Percentiles rank a stretch among this genome's conserved stretches.
Conservation (phyloP, 73 alveolate genomes). For the Paraurostyla sp. region DNA sequence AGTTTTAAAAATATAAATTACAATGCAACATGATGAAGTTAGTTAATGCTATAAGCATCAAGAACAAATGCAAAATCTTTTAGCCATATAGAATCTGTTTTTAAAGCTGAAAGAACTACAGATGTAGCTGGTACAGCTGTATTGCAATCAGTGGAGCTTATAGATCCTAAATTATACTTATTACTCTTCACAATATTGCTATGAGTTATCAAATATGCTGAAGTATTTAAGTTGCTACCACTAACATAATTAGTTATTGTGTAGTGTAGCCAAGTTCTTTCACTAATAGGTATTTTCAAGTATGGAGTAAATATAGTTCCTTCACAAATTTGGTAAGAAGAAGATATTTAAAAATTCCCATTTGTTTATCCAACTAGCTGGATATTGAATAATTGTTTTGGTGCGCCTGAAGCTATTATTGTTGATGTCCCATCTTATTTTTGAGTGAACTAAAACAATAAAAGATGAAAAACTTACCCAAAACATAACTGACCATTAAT, state of each 20-base stretch:
- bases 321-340: too few relatives aligned
- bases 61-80: neutral
- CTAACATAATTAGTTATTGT: too few relatives aligned
- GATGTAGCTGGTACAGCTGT: neutral
- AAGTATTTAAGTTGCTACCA: too few relatives aligned
- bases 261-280: too few relatives aligned
- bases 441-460: neutral
- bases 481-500: neutral
- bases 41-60: neutral
- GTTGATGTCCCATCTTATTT: neutral
- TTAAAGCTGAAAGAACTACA: neutral
- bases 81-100: neutral
- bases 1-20: neutral
- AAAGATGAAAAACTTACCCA: neutral
- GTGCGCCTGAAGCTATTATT: neutral
- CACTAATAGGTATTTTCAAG: too few relatives aligned
- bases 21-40: slow-evolving; percentile 7
- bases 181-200: too few relatives aligned
- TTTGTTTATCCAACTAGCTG: too few relatives aligned
- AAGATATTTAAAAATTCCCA: too few relatives aligned
- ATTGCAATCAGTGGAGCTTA: neutral
- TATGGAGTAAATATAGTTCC: too few relatives aligned
- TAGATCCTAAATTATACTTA: too few relatives aligned
- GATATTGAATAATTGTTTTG: neutral
- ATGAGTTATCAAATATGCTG: too few relatives aligned